Evolutionary conservation across 2,329 filamentous ascomycete species (phyloP).

Genomic region (Mollisiaceae sp.): DNA sequence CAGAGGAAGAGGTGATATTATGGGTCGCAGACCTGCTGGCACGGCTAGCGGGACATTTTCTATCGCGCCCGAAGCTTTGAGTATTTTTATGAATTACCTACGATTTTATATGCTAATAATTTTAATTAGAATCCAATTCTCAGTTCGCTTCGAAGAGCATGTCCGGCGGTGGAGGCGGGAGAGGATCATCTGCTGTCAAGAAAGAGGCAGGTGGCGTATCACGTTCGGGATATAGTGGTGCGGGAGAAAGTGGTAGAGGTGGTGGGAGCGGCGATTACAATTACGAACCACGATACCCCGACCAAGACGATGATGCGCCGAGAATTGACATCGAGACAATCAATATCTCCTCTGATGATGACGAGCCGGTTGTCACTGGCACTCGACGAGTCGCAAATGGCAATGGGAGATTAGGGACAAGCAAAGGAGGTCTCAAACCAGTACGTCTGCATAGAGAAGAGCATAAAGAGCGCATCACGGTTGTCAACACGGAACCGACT

Average conservation of each 20-base stretch:
- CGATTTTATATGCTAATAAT: neutral
- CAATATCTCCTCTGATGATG: slow-evolving; percentile 33
- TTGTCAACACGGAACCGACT: slow-evolving; percentile 37
- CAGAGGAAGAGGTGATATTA: slow-evolving; percentile 42
- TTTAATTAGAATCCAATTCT: neutral
- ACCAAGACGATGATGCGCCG: slow-evolving; percentile 33
- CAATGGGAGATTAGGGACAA: slow-evolving; percentile 25
- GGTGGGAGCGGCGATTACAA: slow-evolving; percentile 13
- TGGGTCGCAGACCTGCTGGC: slow-evolving; percentile 34
- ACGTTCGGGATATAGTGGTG: slow-evolving; percentile 4
- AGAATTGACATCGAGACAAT: slow-evolving; percentile 42
- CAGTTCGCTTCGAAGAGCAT: neutral
- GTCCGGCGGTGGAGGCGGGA: slow-evolving; percentile 21
- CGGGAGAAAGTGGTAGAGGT: slow-evolving; percentile 19
- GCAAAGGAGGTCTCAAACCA: slow-evolving; percentile 31
- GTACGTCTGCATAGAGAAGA: slow-evolving; percentile 40
- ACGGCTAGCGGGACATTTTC: slow-evolving; percentile 14
- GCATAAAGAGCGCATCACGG: slow-evolving; percentile 39
- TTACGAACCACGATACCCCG: slow-evolving; percentile 38
- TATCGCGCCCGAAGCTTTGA: slow-evolving; percentile 12
- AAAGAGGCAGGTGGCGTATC: slow-evolving; percentile 12
- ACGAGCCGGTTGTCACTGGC: slow-evolving; percentile 28
- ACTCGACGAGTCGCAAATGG: slow-evolving; percentile 3
- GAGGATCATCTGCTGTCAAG: slow-evolving; percentile 21
- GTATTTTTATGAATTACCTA: neutral